These are phyloP conservation scores for Williopsis jadinii DNA, from an alignment of 1,139 yeast species.

Conservation along the genomic window DNA sequence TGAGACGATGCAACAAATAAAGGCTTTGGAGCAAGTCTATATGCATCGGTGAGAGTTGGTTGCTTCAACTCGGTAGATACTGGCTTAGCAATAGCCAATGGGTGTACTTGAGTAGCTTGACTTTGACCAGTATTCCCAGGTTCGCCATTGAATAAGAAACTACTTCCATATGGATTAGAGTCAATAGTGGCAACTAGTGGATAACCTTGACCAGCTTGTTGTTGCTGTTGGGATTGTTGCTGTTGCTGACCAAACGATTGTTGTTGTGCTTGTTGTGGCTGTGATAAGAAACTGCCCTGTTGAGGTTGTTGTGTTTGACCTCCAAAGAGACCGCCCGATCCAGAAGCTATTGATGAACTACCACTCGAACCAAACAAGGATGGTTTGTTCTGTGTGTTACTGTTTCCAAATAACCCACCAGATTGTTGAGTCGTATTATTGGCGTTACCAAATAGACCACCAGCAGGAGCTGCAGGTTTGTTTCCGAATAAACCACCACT, in stretches of 20 bases:
- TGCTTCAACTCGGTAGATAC: conserved; percentile 43
- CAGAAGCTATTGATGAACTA: conserved; percentile 8
- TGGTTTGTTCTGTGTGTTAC: conserved; percentile 2
- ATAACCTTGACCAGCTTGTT: conserved; percentile 19
- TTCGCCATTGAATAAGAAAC: conserved; percentile 47
- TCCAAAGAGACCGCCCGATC: conserved; percentile 22
- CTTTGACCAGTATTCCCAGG: conserved; percentile 13
- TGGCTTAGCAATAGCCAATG: conserved; percentile 44
- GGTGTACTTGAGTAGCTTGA: conserved; percentile 33
- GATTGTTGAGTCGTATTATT: conserved; percentile 13
- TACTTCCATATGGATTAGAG: conserved; percentile 69
- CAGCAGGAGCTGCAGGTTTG: conserved; percentile 6
- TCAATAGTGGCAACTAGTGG: conserved; percentile 39
- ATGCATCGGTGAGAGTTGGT: conserved; percentile 54
- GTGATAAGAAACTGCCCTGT: conserved; percentile 1
- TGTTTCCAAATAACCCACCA: conserved; percentile 8
- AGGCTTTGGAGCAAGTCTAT: conserved; percentile 41
- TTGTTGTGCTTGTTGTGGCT: conserved; percentile 8
- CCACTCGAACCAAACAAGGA: conserved; percentile 36
- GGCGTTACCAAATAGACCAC: conserved; percentile 21
- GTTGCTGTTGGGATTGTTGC: conserved; percentile 6
- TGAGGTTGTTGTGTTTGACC: conserved; percentile 1
- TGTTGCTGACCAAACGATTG: conserved; percentile 17
- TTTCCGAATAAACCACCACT: conserved; percentile 1
- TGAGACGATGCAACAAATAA: conserved; percentile 22